Percentiles rank a stretch among this genome's conserved stretches.
Conservation (phyloP, 2,329 filamentous ascomycete species). For the Monosporascus sp. region DNA sequence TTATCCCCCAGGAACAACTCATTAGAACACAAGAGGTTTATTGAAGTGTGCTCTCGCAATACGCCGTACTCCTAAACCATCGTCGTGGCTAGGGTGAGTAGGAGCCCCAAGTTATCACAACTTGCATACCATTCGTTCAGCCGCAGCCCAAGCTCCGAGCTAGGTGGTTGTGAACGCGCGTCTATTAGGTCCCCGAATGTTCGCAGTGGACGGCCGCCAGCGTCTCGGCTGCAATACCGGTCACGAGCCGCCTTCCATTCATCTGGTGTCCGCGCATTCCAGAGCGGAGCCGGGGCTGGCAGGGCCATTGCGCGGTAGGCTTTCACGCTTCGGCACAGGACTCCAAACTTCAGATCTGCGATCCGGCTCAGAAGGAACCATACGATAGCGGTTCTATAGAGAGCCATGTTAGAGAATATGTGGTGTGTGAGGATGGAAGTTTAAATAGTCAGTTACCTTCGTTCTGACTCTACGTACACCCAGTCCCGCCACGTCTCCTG, state of each 20-base stretch:
- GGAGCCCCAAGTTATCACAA: constrained; percentile 17
- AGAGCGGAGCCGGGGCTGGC: constrained; percentile 14
- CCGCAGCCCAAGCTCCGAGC: constrained; percentile 7
- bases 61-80: constrained; percentile 4
- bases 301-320: constrained; percentile 17
- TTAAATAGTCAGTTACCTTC: constrained; percentile 13
- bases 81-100: constrained; percentile 11
- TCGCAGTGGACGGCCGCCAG: constrained; percentile 3
- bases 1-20: no score
- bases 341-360: constrained; percentile 14
- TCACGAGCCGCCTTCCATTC: constrained; percentile 15
- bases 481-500: constrained; percentile 19
- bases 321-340: constrained; percentile 11
- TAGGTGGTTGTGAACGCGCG: constrained; percentile 7
- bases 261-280: constrained; percentile 13
- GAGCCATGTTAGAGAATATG: neutral
- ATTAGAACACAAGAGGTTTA: no score
- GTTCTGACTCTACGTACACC: constrained; percentile 17
- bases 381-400: constrained; percentile 12
- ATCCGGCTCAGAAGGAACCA: constrained; percentile 21
- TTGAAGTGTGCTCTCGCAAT: no score
- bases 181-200: constrained; percentile 19
- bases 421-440: neutral
- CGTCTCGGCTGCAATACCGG: neutral
- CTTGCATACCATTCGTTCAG: constrained; percentile 17